A percentile compares a stretch with the other conserved stretches of the same genome.
Conservation (phyloP, 2,329 filamentous ascomycete species). For the Neonectria neomacrospora region DNA sequence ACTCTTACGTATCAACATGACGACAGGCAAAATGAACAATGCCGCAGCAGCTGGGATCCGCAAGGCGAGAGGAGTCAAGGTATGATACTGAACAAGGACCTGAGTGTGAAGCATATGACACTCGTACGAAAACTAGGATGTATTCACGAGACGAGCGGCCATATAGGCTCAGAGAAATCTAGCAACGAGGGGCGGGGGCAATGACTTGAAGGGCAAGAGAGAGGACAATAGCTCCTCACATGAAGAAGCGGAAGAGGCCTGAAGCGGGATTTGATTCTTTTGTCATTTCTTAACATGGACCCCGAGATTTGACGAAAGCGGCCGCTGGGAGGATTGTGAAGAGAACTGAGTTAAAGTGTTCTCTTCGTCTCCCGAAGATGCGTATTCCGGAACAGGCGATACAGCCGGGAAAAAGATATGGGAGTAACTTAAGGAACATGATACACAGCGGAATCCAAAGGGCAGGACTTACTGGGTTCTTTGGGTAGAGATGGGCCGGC, state of each 20-base stretch:
- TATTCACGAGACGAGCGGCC: constrained; percentile 50
- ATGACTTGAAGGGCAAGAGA: constrained; percentile 11
- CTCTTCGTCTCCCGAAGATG: background rate
- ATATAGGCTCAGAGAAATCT: constrained; percentile 50
- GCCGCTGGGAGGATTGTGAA: background rate
- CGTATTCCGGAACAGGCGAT: background rate
- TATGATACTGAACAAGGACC: constrained; percentile 33
- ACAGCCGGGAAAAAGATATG: background rate
- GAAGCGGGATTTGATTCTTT: background rate
- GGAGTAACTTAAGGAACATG: constrained; percentile 2
- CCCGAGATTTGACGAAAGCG: background rate
- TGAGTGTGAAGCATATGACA: background rate
- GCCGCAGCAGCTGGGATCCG: constrained; percentile 55
- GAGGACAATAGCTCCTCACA: constrained; percentile 5
- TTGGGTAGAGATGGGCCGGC: background rate
- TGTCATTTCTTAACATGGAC: background rate
- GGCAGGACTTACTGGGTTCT: background rate
- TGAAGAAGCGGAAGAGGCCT: constrained; percentile 11
- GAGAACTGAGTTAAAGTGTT: background rate
- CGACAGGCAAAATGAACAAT: constrained; percentile 54
- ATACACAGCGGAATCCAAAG: background rate
- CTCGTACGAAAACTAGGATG: constrained; percentile 44
- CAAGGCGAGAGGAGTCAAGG: constrained; percentile 54
- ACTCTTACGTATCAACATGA: constrained; percentile 13
- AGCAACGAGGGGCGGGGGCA: constrained; percentile 23